A percentile compares a stretch with the other conserved stretches of the same genome.
Evolutionary conservation across 495 filamentous ascomycete genomes (phyloP).

Genomic region (Filosporella fistucella): DNA sequence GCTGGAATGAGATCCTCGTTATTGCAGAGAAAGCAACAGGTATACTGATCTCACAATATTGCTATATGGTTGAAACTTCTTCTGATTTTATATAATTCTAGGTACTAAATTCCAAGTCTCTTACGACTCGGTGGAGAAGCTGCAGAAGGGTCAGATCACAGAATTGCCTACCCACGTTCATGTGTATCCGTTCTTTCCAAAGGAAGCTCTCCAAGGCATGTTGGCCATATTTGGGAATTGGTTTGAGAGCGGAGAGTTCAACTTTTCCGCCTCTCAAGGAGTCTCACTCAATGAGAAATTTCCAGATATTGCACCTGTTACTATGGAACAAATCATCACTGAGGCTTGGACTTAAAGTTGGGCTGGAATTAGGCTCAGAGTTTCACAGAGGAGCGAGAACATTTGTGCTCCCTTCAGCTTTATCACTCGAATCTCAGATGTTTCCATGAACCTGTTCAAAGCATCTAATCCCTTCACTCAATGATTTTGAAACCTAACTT

Average conservation of each 20-base stretch:
- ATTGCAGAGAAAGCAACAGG: constrained; percentile 43
- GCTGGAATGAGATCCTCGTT: constrained; percentile 39
- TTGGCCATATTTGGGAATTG: constrained; percentile 27
- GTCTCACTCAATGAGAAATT: constrained; percentile 32
- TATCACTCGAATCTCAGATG: too few species aligned
- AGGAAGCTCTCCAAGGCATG: constrained; percentile 27
- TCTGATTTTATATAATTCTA: constrained; percentile 17
- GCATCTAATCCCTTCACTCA: too few species aligned
- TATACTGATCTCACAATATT: constrained; percentile 25
- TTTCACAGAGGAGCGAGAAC: too few species aligned
- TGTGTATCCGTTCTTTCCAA: too few species aligned
- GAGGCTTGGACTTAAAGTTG: too few species aligned
- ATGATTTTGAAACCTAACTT: too few species aligned
- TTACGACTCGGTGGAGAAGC: constrained; percentile 43
- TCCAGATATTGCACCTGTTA: constrained; percentile 26
- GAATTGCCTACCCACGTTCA: constrained; percentile 33
- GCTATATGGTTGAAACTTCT: too few species aligned
- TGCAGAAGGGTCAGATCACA: constrained; percentile 40
- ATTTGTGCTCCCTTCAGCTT: too few species aligned
- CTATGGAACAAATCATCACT: too few species aligned
- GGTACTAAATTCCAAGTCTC: constrained; percentile 44
- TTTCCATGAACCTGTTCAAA: too few species aligned
- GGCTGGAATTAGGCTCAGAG: too few species aligned
- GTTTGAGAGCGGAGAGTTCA: constrained; percentile 24
- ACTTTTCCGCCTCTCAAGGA: constrained; percentile 20